These are phyloP conservation scores for Populus ilicifolia DNA, from an alignment of 345 rosid genomes.

Conservation along the genomic window DNA sequence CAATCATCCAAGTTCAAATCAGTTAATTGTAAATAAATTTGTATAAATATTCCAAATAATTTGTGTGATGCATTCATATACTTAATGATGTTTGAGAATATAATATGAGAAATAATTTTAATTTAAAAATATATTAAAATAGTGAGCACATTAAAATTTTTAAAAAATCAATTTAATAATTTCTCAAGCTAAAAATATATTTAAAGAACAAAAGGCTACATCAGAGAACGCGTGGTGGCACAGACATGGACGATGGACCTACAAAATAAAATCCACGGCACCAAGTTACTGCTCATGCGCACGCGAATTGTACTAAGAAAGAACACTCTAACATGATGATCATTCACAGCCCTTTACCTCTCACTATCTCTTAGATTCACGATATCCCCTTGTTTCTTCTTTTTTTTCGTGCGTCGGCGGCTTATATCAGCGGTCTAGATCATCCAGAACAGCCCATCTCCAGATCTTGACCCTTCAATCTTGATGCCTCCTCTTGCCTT, in stretches of 20 bases:
- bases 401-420: neutral
- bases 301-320: constrained; percentile 28
- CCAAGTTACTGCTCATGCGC: constrained; percentile 31
- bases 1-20: no score
- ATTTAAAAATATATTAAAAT: no score
- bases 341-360: constrained; percentile 22
- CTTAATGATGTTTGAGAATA: no score
- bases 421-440: neutral
- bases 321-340: constrained; percentile 34
- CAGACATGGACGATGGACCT: constrained; percentile 19
- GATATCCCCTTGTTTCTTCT: neutral
- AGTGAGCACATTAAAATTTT: no score
- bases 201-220: neutral
- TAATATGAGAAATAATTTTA: no score
- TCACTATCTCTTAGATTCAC: constrained; percentile 20
- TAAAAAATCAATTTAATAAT: no score
- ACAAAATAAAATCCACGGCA: constrained; percentile 16
- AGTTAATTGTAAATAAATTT: no score
- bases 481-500: neutral
- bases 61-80: no score
- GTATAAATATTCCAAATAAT: no score
- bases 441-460: neutral
- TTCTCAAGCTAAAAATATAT: no score
- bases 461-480: constrained; percentile 12
- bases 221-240: constrained; percentile 7